Evolutionary conservation across 805 yeast species (phyloP), one percentile per base, ranked within the genome.

Genomic region (Starmerella bombi): DNA sequence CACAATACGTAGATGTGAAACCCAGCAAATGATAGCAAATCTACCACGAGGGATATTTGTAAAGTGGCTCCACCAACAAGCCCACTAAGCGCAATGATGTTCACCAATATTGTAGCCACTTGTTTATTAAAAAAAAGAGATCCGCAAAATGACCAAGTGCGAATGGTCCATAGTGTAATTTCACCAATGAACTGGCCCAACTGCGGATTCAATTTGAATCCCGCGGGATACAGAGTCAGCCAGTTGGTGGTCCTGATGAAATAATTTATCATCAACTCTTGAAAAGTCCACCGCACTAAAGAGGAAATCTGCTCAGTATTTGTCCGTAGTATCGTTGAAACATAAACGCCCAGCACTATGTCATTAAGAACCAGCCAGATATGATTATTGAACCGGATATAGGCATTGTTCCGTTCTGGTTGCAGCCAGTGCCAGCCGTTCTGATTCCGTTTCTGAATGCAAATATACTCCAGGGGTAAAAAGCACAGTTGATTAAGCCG

Each of bases 211-310:
- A 91, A 70, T 55, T 91, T 91, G 52, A 91, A 75, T 3, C 98
- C 98, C 14, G 88, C 94, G 0, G 98, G 98, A 53, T 86, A 80
- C 45, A 75, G 70, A 65, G 85, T 83, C 28, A 91, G 66, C 86
- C 93, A 80, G 0, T 63, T 49, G 3, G 86, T 74, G 29, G 76
- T 56, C 2, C 55, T 45, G 16, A 66, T 60, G 32, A 77, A 59
- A n/a, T 65, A 64, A 25, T 62, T 54, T 40, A 72, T 71, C 12
- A 78, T 46, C 1, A 66, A 42, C 19, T 53, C 54, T 20, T 30
- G 67, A 61, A 12, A 74, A 10, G 16, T 25, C 8, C 12, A 12
- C 22, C 21, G 20, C 2, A 40, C 59, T 28, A 69, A 38, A 39
- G 50, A 55, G 2, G 49, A 45, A 1, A 61, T 41, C 4, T 34